Evolutionary conservation across 1,139 yeast species (phyloP).

Genomic region (Hyphopichia khmerensis): DNA sequence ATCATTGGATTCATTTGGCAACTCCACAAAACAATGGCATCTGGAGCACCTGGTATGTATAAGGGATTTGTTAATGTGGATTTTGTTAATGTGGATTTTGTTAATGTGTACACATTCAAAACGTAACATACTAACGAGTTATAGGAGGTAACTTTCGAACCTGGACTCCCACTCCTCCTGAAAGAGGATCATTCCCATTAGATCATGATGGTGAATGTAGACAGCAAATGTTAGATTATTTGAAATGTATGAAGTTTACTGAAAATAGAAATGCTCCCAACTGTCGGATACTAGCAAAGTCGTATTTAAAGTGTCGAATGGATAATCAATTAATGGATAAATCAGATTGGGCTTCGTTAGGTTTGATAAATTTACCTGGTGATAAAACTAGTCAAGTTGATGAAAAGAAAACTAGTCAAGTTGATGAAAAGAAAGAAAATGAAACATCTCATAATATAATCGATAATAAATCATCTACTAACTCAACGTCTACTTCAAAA

Average conservation of each 20-base stretch:
- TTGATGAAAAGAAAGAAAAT: no score
- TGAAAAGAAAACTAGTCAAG: no score
- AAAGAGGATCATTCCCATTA: slow-evolving; percentile 91
- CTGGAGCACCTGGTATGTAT: slow-evolving; percentile 34
- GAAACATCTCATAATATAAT: no score
- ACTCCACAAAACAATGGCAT: slow-evolving; percentile 12
- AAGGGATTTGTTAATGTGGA: no score
- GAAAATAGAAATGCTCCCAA: slow-evolving; percentile 85
- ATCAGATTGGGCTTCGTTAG: slow-evolving; percentile 81
- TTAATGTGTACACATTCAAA: no score
- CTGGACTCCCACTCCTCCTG: slow-evolving; percentile 90
- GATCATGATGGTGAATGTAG: slow-evolving; percentile 91
- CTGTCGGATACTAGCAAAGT: slow-evolving; percentile 80
- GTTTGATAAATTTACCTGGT: slow-evolving; percentile 63
- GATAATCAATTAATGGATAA: slow-evolving; percentile 81
- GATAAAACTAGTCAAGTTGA: no score
- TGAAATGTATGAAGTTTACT: slow-evolving; percentile 76
- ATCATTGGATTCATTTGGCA: no score
- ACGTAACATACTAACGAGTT: slow-evolving; percentile 1
- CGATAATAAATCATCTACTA: no score
- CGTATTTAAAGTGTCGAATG: slow-evolving; percentile 85
- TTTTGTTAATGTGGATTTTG: no score
- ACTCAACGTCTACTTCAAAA: no score
- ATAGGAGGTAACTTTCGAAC: slow-evolving; percentile 39
- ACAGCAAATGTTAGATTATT: slow-evolving; percentile 68